These are phyloP conservation scores for Euphorbia lathyris DNA, from an alignment of 345 rosid genomes.

Conservation along the genomic window DNA sequence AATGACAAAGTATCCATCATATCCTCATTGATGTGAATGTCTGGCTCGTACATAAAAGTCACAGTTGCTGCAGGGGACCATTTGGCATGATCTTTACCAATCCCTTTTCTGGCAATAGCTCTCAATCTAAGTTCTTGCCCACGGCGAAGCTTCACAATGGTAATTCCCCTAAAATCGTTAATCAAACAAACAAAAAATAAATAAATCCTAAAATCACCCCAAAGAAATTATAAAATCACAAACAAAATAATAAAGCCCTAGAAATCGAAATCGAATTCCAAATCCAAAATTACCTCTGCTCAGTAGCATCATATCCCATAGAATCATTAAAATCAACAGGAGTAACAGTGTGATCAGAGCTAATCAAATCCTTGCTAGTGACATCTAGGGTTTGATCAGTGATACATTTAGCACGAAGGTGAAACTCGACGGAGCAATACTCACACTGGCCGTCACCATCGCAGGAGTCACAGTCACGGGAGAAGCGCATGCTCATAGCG, in stretches of 20 bases:
- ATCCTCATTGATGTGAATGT: slow-evolving; percentile 82
- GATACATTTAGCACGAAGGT: slow-evolving; percentile 67
- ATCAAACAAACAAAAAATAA: too few relatives aligned
- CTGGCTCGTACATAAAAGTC: slow-evolving; percentile 93
- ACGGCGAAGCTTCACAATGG: slow-evolving; percentile 76
- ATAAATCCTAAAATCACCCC: background rate
- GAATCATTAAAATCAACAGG: slow-evolving; percentile 77
- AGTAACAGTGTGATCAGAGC: slow-evolving; percentile 80
- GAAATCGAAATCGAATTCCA: background rate
- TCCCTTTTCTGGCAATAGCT: slow-evolving; percentile 95
- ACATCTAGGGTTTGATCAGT: slow-evolving; percentile 88
- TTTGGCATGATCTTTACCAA: slow-evolving; percentile 94
- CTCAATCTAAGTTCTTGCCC: slow-evolving; percentile 88
- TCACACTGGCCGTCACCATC: slow-evolving; percentile 98
- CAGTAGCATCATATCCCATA: slow-evolving; percentile 48
- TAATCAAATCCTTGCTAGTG: slow-evolving; percentile 73
- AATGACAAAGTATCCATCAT: slow-evolving; percentile 74
- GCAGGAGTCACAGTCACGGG: slow-evolving; percentile 92
- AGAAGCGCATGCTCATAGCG: slow-evolving; percentile 95
- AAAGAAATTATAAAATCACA: background rate
- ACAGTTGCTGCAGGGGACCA: slow-evolving; percentile 99
- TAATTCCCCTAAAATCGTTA: slow-evolving; percentile 79
- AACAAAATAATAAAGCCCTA: background rate
- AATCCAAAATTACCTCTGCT: slow-evolving; percentile 47
- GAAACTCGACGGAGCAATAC: slow-evolving; percentile 94